Conservation (phyloP, 2,329 filamentous ascomycete genomes). For the Microascus cirrosus region DNA sequence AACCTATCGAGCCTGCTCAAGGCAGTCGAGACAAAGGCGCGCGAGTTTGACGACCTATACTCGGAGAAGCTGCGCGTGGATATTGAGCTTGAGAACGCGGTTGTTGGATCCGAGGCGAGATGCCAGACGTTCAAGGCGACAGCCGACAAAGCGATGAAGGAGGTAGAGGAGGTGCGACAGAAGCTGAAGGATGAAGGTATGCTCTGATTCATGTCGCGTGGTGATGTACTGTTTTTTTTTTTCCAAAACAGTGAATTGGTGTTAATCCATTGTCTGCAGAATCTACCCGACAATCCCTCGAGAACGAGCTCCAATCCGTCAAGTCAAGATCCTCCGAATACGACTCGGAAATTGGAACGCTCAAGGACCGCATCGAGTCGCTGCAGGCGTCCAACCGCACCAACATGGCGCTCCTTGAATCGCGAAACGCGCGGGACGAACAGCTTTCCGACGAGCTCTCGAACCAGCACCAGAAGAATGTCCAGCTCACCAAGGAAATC, state of each 20-base stretch:
- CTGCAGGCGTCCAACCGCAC: conserved; percentile 90
- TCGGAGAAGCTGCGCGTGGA: conserved; percentile 82
- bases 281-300: conserved; percentile 59
- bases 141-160: conserved; percentile 72
- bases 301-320: conserved; percentile 70
- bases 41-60: conserved; percentile 69
- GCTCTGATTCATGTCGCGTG: conserved; percentile 10
- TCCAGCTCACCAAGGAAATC: conserved; percentile 74
- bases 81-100: conserved; percentile 85
- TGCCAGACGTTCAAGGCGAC: conserved; percentile 71
- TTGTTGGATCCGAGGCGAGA: conserved; percentile 73
- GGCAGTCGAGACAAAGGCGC: conserved; percentile 66
- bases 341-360: conserved; percentile 60
- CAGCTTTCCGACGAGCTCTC: conserved; percentile 77
- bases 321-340: conserved; percentile 67
- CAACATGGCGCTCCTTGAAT: conserved; percentile 77
- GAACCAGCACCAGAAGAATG: conserved; percentile 76
- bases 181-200: conserved; percentile 76
- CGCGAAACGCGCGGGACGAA: conserved; percentile 79
- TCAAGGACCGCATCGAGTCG: conserved; percentile 73
- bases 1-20: conserved; percentile 68
- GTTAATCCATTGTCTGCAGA: conserved; percentile 38
- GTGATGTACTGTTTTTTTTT: neutral
- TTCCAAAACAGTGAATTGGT: neutral
- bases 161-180: conserved; percentile 69